Evolutionary conservation across 257 asterid genomes (phyloP), one percentile per base, ranked within the genome.

Genomic region (Linaria vulgaris): DNA sequence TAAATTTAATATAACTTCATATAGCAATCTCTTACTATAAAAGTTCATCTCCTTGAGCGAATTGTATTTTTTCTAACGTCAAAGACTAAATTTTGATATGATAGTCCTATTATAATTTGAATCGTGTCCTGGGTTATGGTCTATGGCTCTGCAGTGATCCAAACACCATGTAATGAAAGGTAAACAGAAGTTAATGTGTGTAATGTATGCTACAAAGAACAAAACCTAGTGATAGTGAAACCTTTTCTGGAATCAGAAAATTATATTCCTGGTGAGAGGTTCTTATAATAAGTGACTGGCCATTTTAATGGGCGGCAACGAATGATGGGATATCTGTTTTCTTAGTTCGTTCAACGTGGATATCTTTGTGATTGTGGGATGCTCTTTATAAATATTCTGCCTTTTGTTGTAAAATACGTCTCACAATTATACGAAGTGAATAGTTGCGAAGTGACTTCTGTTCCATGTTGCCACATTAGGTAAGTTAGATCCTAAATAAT

Each of bases 1-100:
- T 72, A 23, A 47, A 47, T 47, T 47, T 54, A 39, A 12, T 62
- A 34, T 63, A 45, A 54, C 61, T 24, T 62, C 56, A 38, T 73
- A 46, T 62, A 25, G 53, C 70, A 41, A 67, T 69, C 43, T 59
- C 27, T 43, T 53, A 52, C 20, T 37, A 43, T 71, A 47, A 60
- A 27, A 27, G 34, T 27, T 27, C 34, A 6, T 27, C 27, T 21
- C 47, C 49, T 25, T 15, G 20, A 25, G 66, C 61, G n/a, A 27
- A 27, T 27, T 27, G 34, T 27, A 27, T 27, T 2, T n/a, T n/a
- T n/a, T 27, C 3, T 27, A 27, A 27, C 34, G 34, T 2, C 4
- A 27, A 27, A 27, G 34, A 6, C 34, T 27, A 2, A 27, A 6
- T 27, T 27, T 27, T 27, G 34, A 27, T 27, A 27, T 27, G 34